Evolutionary conservation across 2,329 filamentous ascomycete genomes (phyloP), one percentile per base, ranked within the genome.

Genomic region (Myriosclerotinia scirpicola): DNA sequence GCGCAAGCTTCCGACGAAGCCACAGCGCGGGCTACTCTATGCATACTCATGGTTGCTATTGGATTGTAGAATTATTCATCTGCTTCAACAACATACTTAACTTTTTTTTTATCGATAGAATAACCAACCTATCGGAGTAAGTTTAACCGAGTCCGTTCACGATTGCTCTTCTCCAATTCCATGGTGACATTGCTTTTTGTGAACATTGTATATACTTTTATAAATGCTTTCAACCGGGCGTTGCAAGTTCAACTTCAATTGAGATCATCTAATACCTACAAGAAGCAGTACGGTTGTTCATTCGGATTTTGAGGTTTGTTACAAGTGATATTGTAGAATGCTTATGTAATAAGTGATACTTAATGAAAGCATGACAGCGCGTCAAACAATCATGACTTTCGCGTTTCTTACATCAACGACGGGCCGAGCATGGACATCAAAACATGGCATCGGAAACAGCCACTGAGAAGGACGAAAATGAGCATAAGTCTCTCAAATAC

Each of bases 401-500:
- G 34, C 64, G 54, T 65, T 46, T 59, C 46, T 30, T n/a, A 17
- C 52, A 26, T n/a, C 12, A 17, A 22, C 40, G 3, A 56, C 14
- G 14, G 12, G 36, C 22, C 26, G 38, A 54, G 14, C 22, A 65
- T 65, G 64, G 54, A 53, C 42, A 34, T 44, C 38, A 30, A 53
- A 55, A 61, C 12, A 65, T 65, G 64, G 46, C 64, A 65, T 44
- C 64, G 17, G 55, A 34, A 61, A 52, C 12, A 61, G 42, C 14
- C n/a, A 61, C 26, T 26, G 58, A 61, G 58, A 65, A 26, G 7
- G 44, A 61, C 12, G 64, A 65, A 3, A 65, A 44, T 26, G 64
- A 74, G 60, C 84, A 88, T 73, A 81, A 84, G 65, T 93, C 90
- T 5, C 83, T 98, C 66, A 97, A 97, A 75, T 96, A 98, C 77